Percentiles rank a stretch among this genome's conserved stretches.
These are phyloP conservation scores for Eremochloa ophiuroides DNA, from an alignment of 176 grass and related monocot species.

Conservation along the genomic window DNA sequence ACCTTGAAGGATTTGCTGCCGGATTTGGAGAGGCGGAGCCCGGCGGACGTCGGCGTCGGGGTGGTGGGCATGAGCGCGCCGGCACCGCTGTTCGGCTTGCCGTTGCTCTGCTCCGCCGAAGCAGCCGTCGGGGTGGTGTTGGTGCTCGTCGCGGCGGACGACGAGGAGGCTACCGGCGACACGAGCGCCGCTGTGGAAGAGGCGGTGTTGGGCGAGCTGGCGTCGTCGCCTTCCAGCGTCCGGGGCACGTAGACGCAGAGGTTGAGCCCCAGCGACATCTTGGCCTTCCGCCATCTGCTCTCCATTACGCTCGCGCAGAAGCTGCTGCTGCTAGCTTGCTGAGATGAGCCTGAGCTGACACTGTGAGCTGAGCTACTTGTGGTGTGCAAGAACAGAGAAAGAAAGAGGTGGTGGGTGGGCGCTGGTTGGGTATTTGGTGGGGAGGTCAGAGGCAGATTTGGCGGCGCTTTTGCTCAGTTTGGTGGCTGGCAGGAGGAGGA, in stretches of 20 bases:
- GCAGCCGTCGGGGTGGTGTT: slow-evolving; percentile 35
- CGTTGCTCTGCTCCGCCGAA: slow-evolving; percentile 10
- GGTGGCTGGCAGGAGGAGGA: background rate
- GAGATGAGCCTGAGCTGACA: background rate
- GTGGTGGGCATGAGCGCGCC: slow-evolving; percentile 80
- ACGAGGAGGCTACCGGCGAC: slow-evolving; percentile 40
- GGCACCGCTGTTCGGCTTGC: slow-evolving; percentile 4
- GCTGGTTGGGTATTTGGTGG: slow-evolving; percentile 4
- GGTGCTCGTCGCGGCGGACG: slow-evolving; percentile 46
- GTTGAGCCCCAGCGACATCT: slow-evolving; percentile 81
- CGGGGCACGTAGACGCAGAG: slow-evolving; percentile 82
- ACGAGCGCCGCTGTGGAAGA: slow-evolving; percentile 50
- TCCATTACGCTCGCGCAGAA: slow-evolving; percentile 37
- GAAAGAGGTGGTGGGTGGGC: background rate
- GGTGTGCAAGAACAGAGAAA: background rate
- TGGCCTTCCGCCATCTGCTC: slow-evolving; percentile 90
- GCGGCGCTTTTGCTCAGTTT: slow-evolving; percentile 24
- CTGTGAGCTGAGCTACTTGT: slow-evolving; percentile 17
- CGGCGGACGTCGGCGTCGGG: slow-evolving; percentile 74
- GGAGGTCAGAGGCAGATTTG: slow-evolving; percentile 11
- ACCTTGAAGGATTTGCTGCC: slow-evolving; percentile 85
- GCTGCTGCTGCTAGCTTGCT: background rate
- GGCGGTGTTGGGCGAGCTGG: slow-evolving; percentile 24
- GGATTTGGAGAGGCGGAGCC: slow-evolving; percentile 81
- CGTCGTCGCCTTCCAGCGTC: slow-evolving; percentile 47